Evolutionary conservation across 495 filamentous ascomycete species (phyloP), one percentile per base, ranked within the genome.

Genomic region (Xylaria venustula): DNA sequence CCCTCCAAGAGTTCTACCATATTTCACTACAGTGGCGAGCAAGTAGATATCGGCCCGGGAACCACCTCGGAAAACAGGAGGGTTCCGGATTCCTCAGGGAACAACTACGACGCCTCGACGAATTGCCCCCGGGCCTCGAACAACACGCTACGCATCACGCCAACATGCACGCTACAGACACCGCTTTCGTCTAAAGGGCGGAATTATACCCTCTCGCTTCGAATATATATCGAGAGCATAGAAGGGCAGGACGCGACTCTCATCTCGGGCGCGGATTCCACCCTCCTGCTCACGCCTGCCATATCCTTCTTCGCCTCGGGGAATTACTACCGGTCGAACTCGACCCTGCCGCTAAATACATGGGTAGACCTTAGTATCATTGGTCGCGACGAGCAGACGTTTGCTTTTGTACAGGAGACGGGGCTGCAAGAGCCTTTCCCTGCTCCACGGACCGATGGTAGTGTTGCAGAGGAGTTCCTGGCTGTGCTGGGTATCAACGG

Each of bases 171-270:
- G 15, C 40, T 83, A 1, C 63, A 60, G 12, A 79, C 79, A 15
- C 79, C 77, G 0, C 65, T 84, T 2, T 60, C 66, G 14, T 78
- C 76, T 28, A 83, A 83, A 58, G 80, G 81, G 3, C 67, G 78
- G 41, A 73, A 81, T 59, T 84, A 83, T 62, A 79, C 76, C 2
- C 71, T 83, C 7, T 75, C 79, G 26, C 62, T 81, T 1, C 68
- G 66, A 11, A 59, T 79, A 1, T 75, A 76, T 17, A 54, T 78
- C 3, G 71, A 74, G 3, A 60, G 64, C 7, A 8, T 36, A 3
- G 36, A 25, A 1, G 54, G n/a, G 1, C 44, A 48, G 0, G 70
- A 76, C 25, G 73, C 73, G 2, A 67, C 65, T 2, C 51, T 79
- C 15, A 71, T 83, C 36, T 63, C 70, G 8, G 82, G 82, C 2